Evolutionary conservation across 768 basidiomycete genomes (phyloP).

Genomic region (Podaxis pistillaris): DNA sequence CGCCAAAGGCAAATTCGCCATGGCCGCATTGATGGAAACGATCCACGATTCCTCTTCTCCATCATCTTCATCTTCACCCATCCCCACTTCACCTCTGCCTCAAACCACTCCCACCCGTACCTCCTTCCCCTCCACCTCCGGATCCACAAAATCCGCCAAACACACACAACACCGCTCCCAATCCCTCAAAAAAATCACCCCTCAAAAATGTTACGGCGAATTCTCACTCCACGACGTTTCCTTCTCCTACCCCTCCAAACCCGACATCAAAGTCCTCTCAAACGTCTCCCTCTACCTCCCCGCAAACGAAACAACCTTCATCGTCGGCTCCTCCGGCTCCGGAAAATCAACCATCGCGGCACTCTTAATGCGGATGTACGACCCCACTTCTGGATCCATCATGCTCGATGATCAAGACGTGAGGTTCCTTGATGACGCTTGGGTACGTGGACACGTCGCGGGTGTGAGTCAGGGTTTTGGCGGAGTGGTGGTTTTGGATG

Average conservation of each 20-base stretch:
- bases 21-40: conserved; percentile 65
- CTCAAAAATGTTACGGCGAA: conserved; percentile 66
- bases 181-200: conserved; percentile 62
- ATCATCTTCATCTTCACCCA: conserved; percentile 13
- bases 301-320: conserved; percentile 81
- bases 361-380: conserved; percentile 79
- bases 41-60: conserved; percentile 43
- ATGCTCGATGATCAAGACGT: conserved; percentile 81
- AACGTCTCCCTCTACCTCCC: conserved; percentile 66
- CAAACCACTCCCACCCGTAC: conserved; percentile 38
- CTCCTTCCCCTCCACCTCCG: conserved; percentile 49
- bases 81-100: conserved; percentile 26
- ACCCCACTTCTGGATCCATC: conserved; percentile 58
- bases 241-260: conserved; percentile 83
- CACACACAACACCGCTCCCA: conserved; percentile 5
- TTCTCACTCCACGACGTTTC: conserved; percentile 69
- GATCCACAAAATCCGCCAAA: conserved; percentile 42
- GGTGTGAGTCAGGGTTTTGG: conserved; percentile 76
- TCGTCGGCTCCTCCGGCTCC: conserved; percentile 89
- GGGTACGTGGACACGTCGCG: conserved; percentile 67
- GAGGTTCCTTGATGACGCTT: conserved; percentile 68
- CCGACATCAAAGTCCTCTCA: conserved; percentile 64
- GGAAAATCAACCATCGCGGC: conserved; percentile 92
- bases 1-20: conserved; percentile 80
- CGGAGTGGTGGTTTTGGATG: conserved; percentile 60